These are phyloP conservation scores for Conringia planisiliqua DNA, from an alignment of 345 rosid genomes.

Conservation along the genomic window DNA sequence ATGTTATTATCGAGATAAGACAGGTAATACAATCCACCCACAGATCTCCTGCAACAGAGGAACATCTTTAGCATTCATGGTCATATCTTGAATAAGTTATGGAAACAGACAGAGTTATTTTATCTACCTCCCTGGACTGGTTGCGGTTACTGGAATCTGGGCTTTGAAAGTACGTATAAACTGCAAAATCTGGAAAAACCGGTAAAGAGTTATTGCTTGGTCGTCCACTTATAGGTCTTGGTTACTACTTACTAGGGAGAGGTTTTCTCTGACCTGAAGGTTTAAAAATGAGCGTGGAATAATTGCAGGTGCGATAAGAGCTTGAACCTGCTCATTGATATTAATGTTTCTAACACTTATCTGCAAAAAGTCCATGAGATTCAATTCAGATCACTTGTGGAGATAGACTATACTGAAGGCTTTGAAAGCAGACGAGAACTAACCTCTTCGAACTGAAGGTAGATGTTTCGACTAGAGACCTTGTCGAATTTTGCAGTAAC, in stretches of 20 bases:
- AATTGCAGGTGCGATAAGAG: slow-evolving; percentile 81
- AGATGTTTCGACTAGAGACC: slow-evolving; percentile 70
- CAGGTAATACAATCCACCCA: slow-evolving; percentile 86
- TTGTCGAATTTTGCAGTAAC: slow-evolving; percentile 80
- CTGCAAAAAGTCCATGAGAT: slow-evolving; percentile 42
- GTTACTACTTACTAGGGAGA: slow-evolving; percentile 4
- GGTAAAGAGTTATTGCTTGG: slow-evolving; percentile 3
- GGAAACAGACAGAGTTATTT: background rate
- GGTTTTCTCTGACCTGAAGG: slow-evolving; percentile 52
- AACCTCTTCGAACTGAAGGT: slow-evolving; percentile 93
- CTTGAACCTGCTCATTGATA: slow-evolving; percentile 75
- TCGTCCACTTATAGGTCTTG: background rate
- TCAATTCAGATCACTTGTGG: background rate
- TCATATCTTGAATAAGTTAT: background rate
- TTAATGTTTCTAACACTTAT: slow-evolving; percentile 66
- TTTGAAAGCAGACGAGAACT: slow-evolving; percentile 32
- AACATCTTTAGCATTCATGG: slow-evolving; percentile 19
- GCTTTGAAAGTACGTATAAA: slow-evolving; percentile 71
- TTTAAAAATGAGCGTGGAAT: slow-evolving; percentile 73
- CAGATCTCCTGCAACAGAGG: slow-evolving; percentile 47
- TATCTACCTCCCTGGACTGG: slow-evolving; percentile 52
- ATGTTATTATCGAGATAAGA: slow-evolving; percentile 72
- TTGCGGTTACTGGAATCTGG: slow-evolving; percentile 61
- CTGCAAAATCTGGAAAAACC: slow-evolving; percentile 66
- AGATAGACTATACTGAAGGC: background rate